A percentile compares a stretch with the other conserved stretches of the same genome.
Conservation (phyloP, 805 yeast species). For the Jamesozyma lodderae region DNA sequence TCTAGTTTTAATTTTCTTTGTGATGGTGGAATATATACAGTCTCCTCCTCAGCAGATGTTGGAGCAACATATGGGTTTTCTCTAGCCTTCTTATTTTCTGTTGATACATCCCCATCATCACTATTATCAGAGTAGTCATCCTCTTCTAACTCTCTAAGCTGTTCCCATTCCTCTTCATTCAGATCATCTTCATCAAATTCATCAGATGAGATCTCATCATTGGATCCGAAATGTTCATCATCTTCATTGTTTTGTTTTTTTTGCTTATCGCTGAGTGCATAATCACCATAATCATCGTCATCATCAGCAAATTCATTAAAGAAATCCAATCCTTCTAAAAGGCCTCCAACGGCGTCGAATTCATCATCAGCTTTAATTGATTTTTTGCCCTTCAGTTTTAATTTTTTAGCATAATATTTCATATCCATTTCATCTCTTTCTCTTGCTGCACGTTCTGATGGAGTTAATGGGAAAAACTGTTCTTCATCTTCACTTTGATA, state of each 20-base stretch:
- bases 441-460: constrained; percentile 41
- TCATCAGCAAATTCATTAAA: constrained; percentile 31
- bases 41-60: constrained; percentile 29
- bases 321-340: constrained; percentile 57
- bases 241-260: constrained; percentile 11
- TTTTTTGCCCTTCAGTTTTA: constrained; percentile 57
- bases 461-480: constrained; percentile 25
- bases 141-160: constrained; percentile 25
- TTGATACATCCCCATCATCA: constrained; percentile 24
- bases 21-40: constrained; percentile 81
- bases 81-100: constrained; percentile 24
- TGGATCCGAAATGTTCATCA: constrained; percentile 32
- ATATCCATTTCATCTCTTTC: constrained; percentile 68
- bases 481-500: constrained; percentile 9
- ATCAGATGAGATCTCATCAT: constrained; percentile 35
- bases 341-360: constrained; percentile 74
- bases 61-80: constrained; percentile 79
- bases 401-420: constrained; percentile 70
- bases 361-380: constrained; percentile 41
- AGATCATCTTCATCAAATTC: constrained; percentile 36
- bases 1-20: constrained; percentile 46
- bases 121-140: constrained; percentile 8
- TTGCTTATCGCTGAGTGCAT: constrained; percentile 18
- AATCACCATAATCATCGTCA: constrained; percentile 28
- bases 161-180: constrained; percentile 30